Evolutionary conservation across 164 flowering plant genomes (phyloP), one percentile per base, ranked within the genome.

Genomic region (Paratinospora sagittata): DNA sequence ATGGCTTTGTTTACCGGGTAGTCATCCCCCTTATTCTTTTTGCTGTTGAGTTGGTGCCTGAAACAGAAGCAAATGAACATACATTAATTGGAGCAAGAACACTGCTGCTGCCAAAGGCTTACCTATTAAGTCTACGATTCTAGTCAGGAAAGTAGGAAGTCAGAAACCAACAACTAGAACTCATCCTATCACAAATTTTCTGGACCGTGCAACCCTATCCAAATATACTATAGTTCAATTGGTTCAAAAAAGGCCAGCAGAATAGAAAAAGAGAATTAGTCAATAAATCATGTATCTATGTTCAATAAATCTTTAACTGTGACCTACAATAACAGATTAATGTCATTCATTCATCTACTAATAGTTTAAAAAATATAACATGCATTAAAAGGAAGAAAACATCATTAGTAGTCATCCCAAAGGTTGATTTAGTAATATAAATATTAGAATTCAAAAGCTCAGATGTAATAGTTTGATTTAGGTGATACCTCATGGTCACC

Each of bases 31-130:
- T 86, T 90, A 58, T 78, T 82, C 84, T 85, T 93, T 81, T 87
- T 96, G 80, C 78, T 27, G 72, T 85, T 87, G 62, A 93, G 91
- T 69, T 86, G 82, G 78, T 81, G 73, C 84, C 99, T 96, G 85
- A 14, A 80, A 80, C 61, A 55, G 61, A 19, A 21, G 21, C 23
- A 6, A 55, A 55, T 55, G 24, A 55, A 55, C 24, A 6, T 17
- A 19, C 34, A 1, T 30, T 3, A 55, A 8, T 5, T 21, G 2
- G 24, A 55, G 6, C 24, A 55, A 55, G 10, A n/a, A 55, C 3
- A 55, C 21, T 21, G 24, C 21, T 55, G 61, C 7, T 21, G 21
- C 61, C 21, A 55, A 17, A 55, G 24, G 9, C 61, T n/a, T 2
- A 55, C 61, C 61, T 7, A 19, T 55, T 19, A 55, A n/a, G 24